Conservation (phyloP, 2,329 filamentous ascomycete genomes). For the Lachnellula occidentalis region DNA sequence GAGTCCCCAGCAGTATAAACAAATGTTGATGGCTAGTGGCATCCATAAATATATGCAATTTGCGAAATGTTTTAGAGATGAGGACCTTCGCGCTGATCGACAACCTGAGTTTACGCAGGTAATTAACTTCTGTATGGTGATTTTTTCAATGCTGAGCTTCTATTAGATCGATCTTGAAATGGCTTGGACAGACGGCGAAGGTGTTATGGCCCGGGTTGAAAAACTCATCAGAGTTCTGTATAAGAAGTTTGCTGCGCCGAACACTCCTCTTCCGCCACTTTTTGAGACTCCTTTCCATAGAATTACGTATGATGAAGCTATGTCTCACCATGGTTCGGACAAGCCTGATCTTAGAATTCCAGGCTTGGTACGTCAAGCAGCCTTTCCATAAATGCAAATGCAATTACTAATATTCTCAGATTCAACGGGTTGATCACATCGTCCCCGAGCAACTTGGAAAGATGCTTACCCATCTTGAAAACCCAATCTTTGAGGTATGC, state of each 20-base stretch:
- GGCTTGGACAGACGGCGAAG: constrained; percentile 69
- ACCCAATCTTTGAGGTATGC: constrained; percentile 71
- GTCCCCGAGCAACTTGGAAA: constrained; percentile 58
- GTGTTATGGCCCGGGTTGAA: constrained; percentile 54
- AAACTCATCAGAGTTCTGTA: constrained; percentile 24
- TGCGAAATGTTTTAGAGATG: constrained; percentile 90
- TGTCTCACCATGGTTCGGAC: constrained; percentile 77
- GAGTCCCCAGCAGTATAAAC: constrained; percentile 97
- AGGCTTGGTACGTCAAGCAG: constrained; percentile 46
- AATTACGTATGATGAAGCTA: constrained; percentile 69
- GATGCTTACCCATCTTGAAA: constrained; percentile 66
- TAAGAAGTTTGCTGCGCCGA: constrained; percentile 9
- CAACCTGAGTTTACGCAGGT: constrained; percentile 97
- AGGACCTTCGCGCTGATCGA: constrained; percentile 84
- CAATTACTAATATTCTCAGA: constrained; percentile 44
- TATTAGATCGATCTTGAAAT: constrained; percentile 83
- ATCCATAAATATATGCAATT: constrained; percentile 83
- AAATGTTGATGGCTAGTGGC: constrained; percentile 91
- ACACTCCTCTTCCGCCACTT: constrained; percentile 3
- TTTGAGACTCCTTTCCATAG: constrained; percentile 16
- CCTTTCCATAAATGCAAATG: background rate
- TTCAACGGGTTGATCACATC: constrained; percentile 58
- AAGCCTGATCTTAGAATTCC: constrained; percentile 84
- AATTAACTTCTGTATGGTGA: constrained; percentile 15
- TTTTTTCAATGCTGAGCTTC: constrained; percentile 5